Base-by-base conservation (phyloP, 495 filamentous ascomycete species). In the Aeminium ludgeri region DNA sequence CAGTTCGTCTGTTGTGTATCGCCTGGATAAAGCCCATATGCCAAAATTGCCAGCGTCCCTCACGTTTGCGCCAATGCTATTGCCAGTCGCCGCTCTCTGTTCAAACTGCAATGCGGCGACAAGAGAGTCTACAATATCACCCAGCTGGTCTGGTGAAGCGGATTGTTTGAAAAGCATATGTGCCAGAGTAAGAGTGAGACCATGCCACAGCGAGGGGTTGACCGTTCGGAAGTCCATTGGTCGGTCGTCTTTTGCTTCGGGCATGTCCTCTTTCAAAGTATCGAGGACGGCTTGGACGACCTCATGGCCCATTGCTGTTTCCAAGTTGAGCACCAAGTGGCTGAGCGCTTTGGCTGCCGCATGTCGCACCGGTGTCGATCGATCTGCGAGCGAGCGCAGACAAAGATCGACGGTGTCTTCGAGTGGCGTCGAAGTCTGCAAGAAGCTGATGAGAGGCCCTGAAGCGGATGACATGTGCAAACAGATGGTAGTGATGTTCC, bases 31-130 rank as follows among this genome's bases (percentile, higher is more conserved):
- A 1, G 86, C 75, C 89, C 89, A 99, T 20, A 93, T 77, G 20
- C 89, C 89, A 53, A 95, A 95, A 56, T 83, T 91, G 1, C 89
- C 82, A 3, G 91, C 91, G 64, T 99, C 89, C 39, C 89, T 71
- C n/a, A 96, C 91, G 50, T 87, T 94, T 0, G 80, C 76, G 7
- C 91, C 91, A n/a, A 84, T 63, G 3, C 85, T 83, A 8, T 65
- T 70, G 7, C 92, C 91, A 13, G 80, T 82, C 0, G 82, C 64
- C 20, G 76, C 79, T 33, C 84, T 69, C 53, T 87, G 80, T 56
- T 95, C 86, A 49, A 95, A 99, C 7, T 70, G 70, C 32, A 95
- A 66, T 0, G 81, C 84, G 40, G 74, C 64, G 1, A 85, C 54
- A 32, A 95, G 66, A 1, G 75, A 70, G 36, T 74, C 72, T 0